phyloP scores from a whole-genome alignment of 2,329 filamentous ascomycete species.

The Cordyceps farinosa region DNA sequence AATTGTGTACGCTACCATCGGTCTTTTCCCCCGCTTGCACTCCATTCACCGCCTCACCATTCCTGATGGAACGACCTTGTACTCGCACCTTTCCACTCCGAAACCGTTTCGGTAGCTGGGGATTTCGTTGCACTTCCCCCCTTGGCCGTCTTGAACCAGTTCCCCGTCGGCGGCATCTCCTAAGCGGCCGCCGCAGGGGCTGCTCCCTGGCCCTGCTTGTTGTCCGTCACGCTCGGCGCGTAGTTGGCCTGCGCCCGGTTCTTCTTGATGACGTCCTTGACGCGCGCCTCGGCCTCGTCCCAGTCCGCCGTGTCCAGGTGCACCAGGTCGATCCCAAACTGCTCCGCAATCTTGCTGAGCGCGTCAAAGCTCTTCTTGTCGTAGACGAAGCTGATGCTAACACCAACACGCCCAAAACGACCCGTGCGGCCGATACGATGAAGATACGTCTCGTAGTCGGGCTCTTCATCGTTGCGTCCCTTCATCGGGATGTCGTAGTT shows the following conservation, averaged over 20 bases:
- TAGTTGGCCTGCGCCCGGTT: slow-evolving; percentile 56
- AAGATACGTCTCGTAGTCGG: slow-evolving; percentile 92
- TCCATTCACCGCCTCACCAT: neutral
- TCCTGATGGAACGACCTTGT: too few relatives aligned
- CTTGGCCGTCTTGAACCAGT: neutral
- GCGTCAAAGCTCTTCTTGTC: slow-evolving; percentile 78
- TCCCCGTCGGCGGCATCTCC: slow-evolving; percentile 17
- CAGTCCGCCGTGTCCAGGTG: slow-evolving; percentile 82
- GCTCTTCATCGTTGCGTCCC: slow-evolving; percentile 71
- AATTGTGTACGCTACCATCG: neutral
- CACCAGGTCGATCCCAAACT: slow-evolving; percentile 77
- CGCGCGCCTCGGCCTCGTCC: slow-evolving; percentile 80
- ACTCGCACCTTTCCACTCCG: too few relatives aligned
- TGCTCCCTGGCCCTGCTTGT: slow-evolving; percentile 19
- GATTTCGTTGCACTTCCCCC: neutral
- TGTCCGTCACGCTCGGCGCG: slow-evolving; percentile 44
- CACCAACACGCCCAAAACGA: slow-evolving; percentile 92
- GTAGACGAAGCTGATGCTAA: slow-evolving; percentile 91
- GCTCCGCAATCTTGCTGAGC: slow-evolving; percentile 72
- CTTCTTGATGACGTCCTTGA: slow-evolving; percentile 77
- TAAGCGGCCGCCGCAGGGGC: slow-evolving; percentile 27
- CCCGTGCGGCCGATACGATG: slow-evolving; percentile 97
- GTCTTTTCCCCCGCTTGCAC: neutral
- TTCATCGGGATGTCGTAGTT: slow-evolving; percentile 89
- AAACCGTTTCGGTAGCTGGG: too few relatives aligned